A percentile compares a stretch with the other conserved stretches of the same genome.
Conservation (phyloP, 331 rosid genomes). For the Quercus lobata region DNA sequence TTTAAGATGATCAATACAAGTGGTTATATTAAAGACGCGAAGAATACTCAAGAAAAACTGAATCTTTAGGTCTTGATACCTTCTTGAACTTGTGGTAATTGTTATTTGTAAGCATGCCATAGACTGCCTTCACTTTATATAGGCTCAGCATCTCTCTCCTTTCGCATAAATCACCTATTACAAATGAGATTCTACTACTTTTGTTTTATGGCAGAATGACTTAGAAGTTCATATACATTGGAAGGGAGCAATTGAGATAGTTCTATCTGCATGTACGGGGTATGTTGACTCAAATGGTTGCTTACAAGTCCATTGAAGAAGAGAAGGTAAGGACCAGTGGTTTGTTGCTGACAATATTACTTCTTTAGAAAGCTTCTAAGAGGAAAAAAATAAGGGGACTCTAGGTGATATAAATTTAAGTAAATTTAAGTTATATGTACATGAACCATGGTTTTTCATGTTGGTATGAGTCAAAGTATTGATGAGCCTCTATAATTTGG, state of each 20-base stretch:
- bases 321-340: slow-evolving; percentile 59
- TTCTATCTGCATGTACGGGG: too few species aligned
- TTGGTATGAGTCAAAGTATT: slow-evolving; percentile 12
- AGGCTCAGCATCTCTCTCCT: not conserved
- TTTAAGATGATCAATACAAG: too few species aligned
- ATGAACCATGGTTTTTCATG: slow-evolving; percentile 3
- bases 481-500: not conserved
- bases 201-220: slow-evolving; percentile 47
- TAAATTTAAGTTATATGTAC: not conserved
- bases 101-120: not conserved
- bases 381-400: not conserved
- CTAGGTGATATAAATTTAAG: not conserved
- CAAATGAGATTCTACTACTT: slow-evolving; percentile 8
- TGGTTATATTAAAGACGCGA: too few species aligned
- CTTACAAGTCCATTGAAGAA: too few species aligned
- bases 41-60: too few species aligned
- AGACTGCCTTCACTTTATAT: slow-evolving; percentile 9
- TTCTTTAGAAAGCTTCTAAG: slow-evolving; percentile 6
- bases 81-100: not conserved
- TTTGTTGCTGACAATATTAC: slow-evolving; percentile 4
- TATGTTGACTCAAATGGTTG: too few species aligned
- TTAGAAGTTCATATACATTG: slow-evolving; percentile 38
- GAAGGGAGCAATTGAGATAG: too few species aligned
- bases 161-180: not conserved
- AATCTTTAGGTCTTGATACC: too few species aligned